phyloP scores from a whole-genome alignment of 805 yeast genomes.

The Myxozyma lipomycoides region DNA sequence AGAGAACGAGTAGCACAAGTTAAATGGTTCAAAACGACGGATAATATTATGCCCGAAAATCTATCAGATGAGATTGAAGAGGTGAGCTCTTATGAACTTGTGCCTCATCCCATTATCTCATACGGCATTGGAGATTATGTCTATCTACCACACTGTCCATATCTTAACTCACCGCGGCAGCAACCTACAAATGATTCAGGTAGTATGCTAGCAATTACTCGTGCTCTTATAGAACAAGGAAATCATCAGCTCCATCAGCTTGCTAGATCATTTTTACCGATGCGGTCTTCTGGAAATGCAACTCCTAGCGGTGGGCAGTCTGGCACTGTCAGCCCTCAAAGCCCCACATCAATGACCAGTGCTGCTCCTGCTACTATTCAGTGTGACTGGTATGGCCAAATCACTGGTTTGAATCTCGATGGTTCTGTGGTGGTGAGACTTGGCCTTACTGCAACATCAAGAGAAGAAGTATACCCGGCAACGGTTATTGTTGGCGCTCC shows the following conservation, averaged over 20 bases:
- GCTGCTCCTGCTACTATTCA: background rate
- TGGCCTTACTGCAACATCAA: slow-evolving; percentile 11
- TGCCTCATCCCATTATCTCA: slow-evolving; percentile 19
- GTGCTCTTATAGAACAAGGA: slow-evolving; percentile 22
- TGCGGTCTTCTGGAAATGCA: slow-evolving; percentile 4
- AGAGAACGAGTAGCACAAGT: slow-evolving; percentile 21
- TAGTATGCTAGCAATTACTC: slow-evolving; percentile 18
- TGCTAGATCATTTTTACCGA: slow-evolving; percentile 23
- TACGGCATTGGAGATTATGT: slow-evolving; percentile 24
- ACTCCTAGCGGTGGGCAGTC: background rate
- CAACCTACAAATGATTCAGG: slow-evolving; percentile 2
- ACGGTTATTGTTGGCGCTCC: slow-evolving; percentile 15
- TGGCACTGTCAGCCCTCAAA: slow-evolving; percentile 10
- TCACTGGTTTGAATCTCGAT: slow-evolving; percentile 16
- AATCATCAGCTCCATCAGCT: slow-evolving; percentile 25
- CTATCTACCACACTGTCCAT: slow-evolving; percentile 23
- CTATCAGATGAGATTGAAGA: slow-evolving; percentile 16
- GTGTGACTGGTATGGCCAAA: slow-evolving; percentile 28
- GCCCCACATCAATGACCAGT: background rate
- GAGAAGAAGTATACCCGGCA: slow-evolving; percentile 20
- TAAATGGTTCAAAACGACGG: slow-evolving; percentile 22
- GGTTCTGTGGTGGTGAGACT: slow-evolving; percentile 22
- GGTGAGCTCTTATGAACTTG: slow-evolving; percentile 26
- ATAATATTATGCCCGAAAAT: slow-evolving; percentile 15
- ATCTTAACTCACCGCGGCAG: background rate